Conservation (phyloP, 2,329 filamentous ascomycete species). For the Nigrospora oryzae region DNA sequence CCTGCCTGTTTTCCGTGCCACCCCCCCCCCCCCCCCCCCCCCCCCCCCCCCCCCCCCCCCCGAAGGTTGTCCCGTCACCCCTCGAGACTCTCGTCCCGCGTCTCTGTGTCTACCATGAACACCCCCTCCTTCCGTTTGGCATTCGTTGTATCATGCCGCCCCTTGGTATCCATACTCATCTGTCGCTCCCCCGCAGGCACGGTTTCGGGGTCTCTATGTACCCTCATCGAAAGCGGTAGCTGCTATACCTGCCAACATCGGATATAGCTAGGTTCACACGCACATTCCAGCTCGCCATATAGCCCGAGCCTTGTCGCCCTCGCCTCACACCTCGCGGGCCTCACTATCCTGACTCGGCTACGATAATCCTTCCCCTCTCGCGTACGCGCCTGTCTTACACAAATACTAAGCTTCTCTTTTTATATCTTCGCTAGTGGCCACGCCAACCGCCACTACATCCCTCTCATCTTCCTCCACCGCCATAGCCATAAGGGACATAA, state of each 20-base stretch:
- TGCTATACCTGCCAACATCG: slow-evolving; percentile 21
- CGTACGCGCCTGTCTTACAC: no score
- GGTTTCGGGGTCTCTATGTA: slow-evolving; percentile 30
- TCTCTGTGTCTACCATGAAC: slow-evolving; percentile 23
- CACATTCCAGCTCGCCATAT: slow-evolving; percentile 18
- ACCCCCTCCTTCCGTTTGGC: slow-evolving; percentile 24
- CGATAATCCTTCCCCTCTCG: no score
- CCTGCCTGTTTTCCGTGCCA: slow-evolving; percentile 14
- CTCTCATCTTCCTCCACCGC: no score
- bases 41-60: slow-evolving; percentile 13
- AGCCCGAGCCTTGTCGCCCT: slow-evolving; percentile 13
- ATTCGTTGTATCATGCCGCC: slow-evolving; percentile 23
- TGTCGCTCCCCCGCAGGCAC: slow-evolving; percentile 24
- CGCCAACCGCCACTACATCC: no score
- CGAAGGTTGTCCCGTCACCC: slow-evolving; percentile 21
- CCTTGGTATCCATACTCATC: slow-evolving; percentile 3
- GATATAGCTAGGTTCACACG: slow-evolving; percentile 19
- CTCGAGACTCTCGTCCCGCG: slow-evolving; percentile 24
- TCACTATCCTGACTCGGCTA: no score
- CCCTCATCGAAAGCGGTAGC: slow-evolving; percentile 21
- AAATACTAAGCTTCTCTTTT: no score
- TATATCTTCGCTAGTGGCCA: no score
- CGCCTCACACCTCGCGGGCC: no score
- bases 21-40: not conserved
- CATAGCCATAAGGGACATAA: not conserved